Evolutionary conservation across 2,329 filamentous ascomycete genomes (phyloP), one percentile per base, ranked within the genome.

Genomic region (Fusarium sp.): DNA sequence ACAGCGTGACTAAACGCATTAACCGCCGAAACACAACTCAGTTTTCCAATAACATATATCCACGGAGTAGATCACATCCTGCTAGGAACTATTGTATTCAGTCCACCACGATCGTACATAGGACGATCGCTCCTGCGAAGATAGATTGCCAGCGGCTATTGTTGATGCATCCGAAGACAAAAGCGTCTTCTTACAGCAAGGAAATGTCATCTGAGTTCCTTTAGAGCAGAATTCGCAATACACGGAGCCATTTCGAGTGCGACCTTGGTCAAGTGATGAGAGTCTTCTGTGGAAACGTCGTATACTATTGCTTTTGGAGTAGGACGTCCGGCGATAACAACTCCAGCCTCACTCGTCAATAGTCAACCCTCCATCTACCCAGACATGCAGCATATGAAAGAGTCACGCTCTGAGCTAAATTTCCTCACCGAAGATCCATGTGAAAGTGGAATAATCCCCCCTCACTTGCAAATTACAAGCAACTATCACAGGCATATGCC

Each of bases 261-360:
- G 28, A 37, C 41, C 26, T 38, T 38, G 42, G 46, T 60, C 67
- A 67, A 70, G 66, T 67, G 53, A 70, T 45, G 41, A 20, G 36
- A 26, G 49, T 52, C 26, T 20, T 67, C 37, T 56, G 62, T 67
- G 61, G 57, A 20, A 51, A 46, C 37, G 33, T 34, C 28, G 20
- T n/a, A 37, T 60, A 46, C 26, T 15, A 18, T 45, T 38, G 18
- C 41, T 30, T 40, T 15, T 26, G 54, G 31, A 40, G 38, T 41
- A 44, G 33, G 20, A 30, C 38, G 47, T 8, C n/a, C 30, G 34
- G 61, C 41, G 54, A 57, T 44, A 53, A 57, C 26, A 51, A n/a
- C 36, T 23, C 20, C 15, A 51, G 38, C 33, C 41, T 47, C 20
- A 28, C 62, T 47, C 26, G 36, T 63, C 46, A 38, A 44, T 26